Percentiles rank a stretch among this genome's conserved stretches.
These are phyloP conservation scores for Fusarium brevicatenulatum DNA, from an alignment of 2,329 filamentous ascomycete species.

Conservation along the genomic window DNA sequence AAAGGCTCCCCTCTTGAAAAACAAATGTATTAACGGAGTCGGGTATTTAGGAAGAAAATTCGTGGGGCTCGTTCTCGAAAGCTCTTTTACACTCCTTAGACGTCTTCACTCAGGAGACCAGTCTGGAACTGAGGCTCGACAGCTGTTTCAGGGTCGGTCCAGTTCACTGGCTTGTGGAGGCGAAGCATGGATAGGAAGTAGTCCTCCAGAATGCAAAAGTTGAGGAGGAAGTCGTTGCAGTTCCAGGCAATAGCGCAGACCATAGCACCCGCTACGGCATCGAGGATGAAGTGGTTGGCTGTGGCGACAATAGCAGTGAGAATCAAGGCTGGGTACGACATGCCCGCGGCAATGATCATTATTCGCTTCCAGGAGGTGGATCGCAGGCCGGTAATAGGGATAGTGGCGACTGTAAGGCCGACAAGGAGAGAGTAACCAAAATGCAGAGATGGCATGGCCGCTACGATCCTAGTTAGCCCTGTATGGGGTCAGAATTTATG, in stretches of 20 bases:
- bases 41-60: background rate
- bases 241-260: slow-evolving; percentile 74
- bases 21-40: background rate
- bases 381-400: slow-evolving; percentile 68
- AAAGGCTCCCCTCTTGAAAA: background rate
- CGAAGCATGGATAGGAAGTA: slow-evolving; percentile 71
- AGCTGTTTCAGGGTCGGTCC: slow-evolving; percentile 51
- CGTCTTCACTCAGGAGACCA: slow-evolving; percentile 37
- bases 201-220: slow-evolving; percentile 73
- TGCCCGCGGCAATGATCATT: slow-evolving; percentile 58
- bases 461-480: slow-evolving; percentile 49
- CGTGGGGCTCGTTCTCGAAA: slow-evolving; percentile 17
- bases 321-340: slow-evolving; percentile 73
- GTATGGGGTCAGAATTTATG: too few species aligned
- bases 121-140: slow-evolving; percentile 49
- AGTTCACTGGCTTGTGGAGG: slow-evolving; percentile 70
- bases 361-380: slow-evolving; percentile 62
- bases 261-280: slow-evolving; percentile 73
- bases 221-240: slow-evolving; percentile 64
- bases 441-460: slow-evolving; percentile 79
- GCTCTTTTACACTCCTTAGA: slow-evolving; percentile 12
- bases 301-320: slow-evolving; percentile 75
- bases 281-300: slow-evolving; percentile 78
- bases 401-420: slow-evolving; percentile 73
- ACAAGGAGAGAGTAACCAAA: slow-evolving; percentile 81